A percentile compares a stretch with the other conserved stretches of the same genome.
phyloP scores from a whole-genome alignment of 106 monocot species.

The Apostasia ramifera region DNA sequence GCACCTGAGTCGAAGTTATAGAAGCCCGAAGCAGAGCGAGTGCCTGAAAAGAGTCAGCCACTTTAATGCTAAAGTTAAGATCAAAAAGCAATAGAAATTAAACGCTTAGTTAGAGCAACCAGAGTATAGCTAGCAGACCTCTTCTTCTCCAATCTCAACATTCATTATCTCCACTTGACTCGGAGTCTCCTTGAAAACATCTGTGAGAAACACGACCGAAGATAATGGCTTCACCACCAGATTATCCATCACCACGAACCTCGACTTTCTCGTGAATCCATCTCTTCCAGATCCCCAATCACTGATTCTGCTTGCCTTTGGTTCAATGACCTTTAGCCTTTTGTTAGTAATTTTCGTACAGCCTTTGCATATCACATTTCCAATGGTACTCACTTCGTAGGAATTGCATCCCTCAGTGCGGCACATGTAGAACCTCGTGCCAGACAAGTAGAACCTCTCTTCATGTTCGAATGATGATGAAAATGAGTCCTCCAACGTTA shows the following conservation, averaged over 20 bases:
- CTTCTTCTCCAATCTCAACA: background rate
- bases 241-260: background rate
- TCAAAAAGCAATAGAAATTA: background rate
- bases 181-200: background rate
- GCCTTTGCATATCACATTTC: background rate
- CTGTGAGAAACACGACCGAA: background rate
- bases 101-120: background rate
- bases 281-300: background rate
- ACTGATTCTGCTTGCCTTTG: background rate
- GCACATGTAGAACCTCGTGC: background rate
- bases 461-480: background rate
- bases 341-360: background rate
- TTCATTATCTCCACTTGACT: background rate
- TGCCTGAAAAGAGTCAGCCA: background rate
- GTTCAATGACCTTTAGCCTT: no score
- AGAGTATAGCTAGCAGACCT: background rate
- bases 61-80: no score
- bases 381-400: background rate
- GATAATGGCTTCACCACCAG: background rate
- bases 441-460: constrained; percentile 1
- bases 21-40: background rate
- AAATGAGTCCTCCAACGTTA: background rate
- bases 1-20: background rate
- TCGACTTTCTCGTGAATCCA: background rate
- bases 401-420: background rate